A percentile compares a stretch with the other conserved stretches of the same genome.
Conservation (phyloP, 768 basidiomycete species). For the Cystoderma amianthinum region DNA sequence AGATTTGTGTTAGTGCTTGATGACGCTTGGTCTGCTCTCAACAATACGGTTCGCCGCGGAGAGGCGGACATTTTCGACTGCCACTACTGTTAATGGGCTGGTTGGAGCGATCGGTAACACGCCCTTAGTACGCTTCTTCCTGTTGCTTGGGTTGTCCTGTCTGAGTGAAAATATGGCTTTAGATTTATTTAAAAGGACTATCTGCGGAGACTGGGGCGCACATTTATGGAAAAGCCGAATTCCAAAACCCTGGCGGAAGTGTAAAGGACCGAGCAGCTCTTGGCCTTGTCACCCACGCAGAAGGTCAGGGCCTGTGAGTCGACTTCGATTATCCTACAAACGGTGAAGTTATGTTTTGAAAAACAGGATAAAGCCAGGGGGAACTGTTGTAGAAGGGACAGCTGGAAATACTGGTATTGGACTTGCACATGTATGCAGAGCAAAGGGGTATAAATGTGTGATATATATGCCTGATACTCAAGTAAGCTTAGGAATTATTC, state of each 20-base stretch:
- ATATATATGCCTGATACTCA: slow-evolving; percentile 99
- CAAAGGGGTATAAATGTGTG: slow-evolving; percentile 92
- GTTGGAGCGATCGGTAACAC: slow-evolving; percentile 89
- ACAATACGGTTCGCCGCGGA: slow-evolving; percentile 18
- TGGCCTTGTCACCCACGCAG: slow-evolving; percentile 81
- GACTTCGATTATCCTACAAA: not conserved
- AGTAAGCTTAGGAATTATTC: slow-evolving; percentile 26
- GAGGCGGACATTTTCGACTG: slow-evolving; percentile 29
- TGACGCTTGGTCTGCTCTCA: no score
- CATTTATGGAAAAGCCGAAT: slow-evolving; percentile 95
- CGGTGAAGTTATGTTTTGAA: not conserved
- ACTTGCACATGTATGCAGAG: slow-evolving; percentile 89
- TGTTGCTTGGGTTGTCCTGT: not conserved
- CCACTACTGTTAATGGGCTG: slow-evolving; percentile 63
- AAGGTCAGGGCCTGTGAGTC: slow-evolving; percentile 71
- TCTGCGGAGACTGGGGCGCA: slow-evolving; percentile 79
- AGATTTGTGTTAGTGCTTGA: no score
- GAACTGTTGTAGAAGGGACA: slow-evolving; percentile 96
- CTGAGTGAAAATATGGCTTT: slow-evolving; percentile 6
- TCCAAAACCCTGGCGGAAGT: slow-evolving; percentile 96
- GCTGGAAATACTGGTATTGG: slow-evolving; percentile 98
- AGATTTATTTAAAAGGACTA: slow-evolving; percentile 81
- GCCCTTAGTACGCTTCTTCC: slow-evolving; percentile 57
- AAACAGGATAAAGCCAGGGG: slow-evolving; percentile 77
- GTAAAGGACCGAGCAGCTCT: slow-evolving; percentile 97